Percentiles rank a stretch among this genome's conserved stretches.
Evolutionary conservation across 2,329 filamentous ascomycete species (phyloP).

Genomic region (Hypoxylon sp.): DNA sequence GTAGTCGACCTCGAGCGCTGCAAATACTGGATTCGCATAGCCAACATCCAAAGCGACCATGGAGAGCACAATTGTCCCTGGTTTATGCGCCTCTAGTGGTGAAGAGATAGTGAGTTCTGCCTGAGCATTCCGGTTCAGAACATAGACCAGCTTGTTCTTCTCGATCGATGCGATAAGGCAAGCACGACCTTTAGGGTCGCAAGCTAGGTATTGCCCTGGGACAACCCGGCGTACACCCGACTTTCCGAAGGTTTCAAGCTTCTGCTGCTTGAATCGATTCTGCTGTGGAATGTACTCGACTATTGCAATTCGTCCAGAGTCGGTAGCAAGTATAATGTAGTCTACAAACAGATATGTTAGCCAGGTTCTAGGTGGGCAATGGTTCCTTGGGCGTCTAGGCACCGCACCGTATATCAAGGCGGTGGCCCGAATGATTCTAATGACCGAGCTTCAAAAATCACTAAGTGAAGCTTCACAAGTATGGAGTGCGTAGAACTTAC

Average conservation of each 20-base stretch:
- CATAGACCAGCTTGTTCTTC: conserved; percentile 99
- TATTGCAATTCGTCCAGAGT: conserved; percentile 95
- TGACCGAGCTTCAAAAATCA: conserved; percentile 76
- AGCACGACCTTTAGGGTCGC: conserved; percentile 95
- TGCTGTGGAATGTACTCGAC: conserved; percentile 90
- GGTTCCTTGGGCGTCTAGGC: conserved; percentile 39
- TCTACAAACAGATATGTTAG: conserved; percentile 69
- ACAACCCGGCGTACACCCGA: conserved; percentile 94
- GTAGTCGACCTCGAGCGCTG: conserved; percentile 94
- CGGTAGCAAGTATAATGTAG: conserved; percentile 94
- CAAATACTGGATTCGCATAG: conserved; percentile 97
- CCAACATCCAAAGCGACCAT: conserved; percentile 93
- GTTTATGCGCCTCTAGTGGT: conserved; percentile 94
- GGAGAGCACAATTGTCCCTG: conserved; percentile 89
- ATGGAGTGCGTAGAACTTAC: conserved; percentile 72
- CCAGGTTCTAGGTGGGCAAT: conserved; percentile 32
- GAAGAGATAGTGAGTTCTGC: conserved; percentile 97
- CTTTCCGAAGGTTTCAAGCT: conserved; percentile 98
- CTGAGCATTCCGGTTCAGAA: conserved; percentile 94
- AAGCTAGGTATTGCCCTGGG: conserved; percentile 95
- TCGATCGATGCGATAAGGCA: conserved; percentile 94
- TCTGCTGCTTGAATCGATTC: conserved; percentile 89
- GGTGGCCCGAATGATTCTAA: conserved; percentile 58
- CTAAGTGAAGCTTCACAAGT: conserved; percentile 74
- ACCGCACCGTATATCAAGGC: conserved; percentile 50